phyloP scores from a whole-genome alignment of 2,329 filamentous ascomycete species.

The Exserohilum turcica region DNA sequence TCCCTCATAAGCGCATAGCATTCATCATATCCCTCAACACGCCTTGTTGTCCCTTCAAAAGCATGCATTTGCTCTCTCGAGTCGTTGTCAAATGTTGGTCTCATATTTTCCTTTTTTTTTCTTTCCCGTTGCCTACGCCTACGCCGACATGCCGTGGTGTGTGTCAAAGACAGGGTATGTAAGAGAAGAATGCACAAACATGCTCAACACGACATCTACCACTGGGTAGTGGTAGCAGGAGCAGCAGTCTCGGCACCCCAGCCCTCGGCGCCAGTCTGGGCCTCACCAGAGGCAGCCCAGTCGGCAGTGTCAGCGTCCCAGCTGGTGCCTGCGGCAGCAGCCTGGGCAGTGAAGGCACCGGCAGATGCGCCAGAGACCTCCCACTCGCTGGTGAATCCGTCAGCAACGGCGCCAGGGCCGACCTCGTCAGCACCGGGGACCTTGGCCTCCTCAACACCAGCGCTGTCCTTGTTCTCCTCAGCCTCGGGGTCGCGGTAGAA shows the following conservation, averaged over 20 bases:
- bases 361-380: constrained; percentile 72
- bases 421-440: constrained; percentile 82
- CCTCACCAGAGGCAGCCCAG: constrained; percentile 66
- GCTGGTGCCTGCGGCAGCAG: constrained; percentile 66
- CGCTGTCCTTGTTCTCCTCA: constrained; percentile 95
- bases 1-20: constrained; percentile 92
- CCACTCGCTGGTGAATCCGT: constrained; percentile 84
- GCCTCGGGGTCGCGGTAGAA: constrained; percentile 99
- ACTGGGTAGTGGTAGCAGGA: constrained; percentile 45
- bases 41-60: constrained; percentile 10
- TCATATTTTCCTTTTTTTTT: constrained; percentile 25
- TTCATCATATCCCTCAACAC: constrained; percentile 41
- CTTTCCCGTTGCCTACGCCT: constrained; percentile 35
- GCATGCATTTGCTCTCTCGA: constrained; percentile 18
- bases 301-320: constrained; percentile 69
- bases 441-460: constrained; percentile 84
- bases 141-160: constrained; percentile 33
- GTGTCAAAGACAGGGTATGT: constrained; percentile 45
- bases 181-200: constrained; percentile 22
- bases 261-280: constrained; percentile 57
- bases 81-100: constrained; percentile 25
- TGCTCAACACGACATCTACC: constrained; percentile 48
- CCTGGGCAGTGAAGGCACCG: constrained; percentile 62
- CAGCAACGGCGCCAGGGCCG: constrained; percentile 76
- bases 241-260: constrained; percentile 54